These are phyloP conservation scores for Backusella sp. DNA, from an alignment of 192 early-diverging fungal species.

Conservation along the genomic window DNA sequence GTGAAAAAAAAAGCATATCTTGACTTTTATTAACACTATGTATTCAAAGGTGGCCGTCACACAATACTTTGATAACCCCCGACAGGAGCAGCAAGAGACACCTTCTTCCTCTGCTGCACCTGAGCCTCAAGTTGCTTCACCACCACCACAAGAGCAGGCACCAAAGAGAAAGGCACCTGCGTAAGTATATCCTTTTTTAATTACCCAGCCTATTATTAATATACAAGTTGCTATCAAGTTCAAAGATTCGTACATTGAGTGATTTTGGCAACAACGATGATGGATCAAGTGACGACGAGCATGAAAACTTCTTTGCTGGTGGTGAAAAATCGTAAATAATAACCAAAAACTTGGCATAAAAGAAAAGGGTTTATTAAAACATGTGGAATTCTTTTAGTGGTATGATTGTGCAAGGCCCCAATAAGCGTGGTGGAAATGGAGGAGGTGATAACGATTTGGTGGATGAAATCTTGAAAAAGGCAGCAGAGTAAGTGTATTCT, in stretches of 20 bases:
- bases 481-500: conserved; percentile 53
- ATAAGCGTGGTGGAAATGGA: conserved; percentile 32
- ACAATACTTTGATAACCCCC: conserved; percentile 25
- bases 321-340: conserved; percentile 91
- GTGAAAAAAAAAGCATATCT: background rate
- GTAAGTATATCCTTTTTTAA: background rate
- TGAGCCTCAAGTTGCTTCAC: background rate
- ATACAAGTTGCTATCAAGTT: background rate
- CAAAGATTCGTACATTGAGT: conserved; percentile 46
- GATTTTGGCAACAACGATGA: conserved; percentile 37
- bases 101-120: background rate
- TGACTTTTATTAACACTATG: background rate
- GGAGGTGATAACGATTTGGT: conserved; percentile 55
- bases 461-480: conserved; percentile 77
- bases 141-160: background rate
- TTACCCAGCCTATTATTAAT: background rate
- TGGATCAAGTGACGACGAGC: conserved; percentile 53
- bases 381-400: conserved; percentile 30
- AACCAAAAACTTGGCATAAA: background rate
- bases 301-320: conserved; percentile 82
- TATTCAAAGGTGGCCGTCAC: conserved; percentile 2
- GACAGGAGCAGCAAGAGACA: conserved; percentile 38
- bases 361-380: background rate
- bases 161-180: background rate
- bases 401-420: conserved; percentile 49